Evolutionary conservation across 768 basidiomycete species (phyloP).

Genomic region (Xanthoconium purpureum): DNA sequence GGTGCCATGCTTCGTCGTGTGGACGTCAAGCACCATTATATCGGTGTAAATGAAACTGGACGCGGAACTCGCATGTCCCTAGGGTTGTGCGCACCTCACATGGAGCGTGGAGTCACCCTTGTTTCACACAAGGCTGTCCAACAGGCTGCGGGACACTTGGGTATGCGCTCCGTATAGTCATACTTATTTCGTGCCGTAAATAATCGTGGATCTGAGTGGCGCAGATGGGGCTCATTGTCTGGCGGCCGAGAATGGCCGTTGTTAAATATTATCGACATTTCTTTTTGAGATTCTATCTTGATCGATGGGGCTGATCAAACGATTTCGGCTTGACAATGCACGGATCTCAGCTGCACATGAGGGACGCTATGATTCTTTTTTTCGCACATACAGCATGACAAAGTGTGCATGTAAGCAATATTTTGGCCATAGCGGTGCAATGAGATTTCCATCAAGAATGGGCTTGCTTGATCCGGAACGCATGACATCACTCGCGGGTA

Average conservation of each 20-base stretch:
- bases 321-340: not conserved
- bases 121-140: too few species aligned
- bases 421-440: not conserved
- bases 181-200: too few species aligned
- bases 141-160: too few species aligned
- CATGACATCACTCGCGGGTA: too few species aligned
- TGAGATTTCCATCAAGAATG: not conserved
- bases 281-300: not conserved
- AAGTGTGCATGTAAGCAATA: not conserved
- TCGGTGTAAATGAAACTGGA: too few species aligned
- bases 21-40: not conserved
- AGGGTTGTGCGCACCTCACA: too few species aligned
- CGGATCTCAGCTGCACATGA: not conserved
- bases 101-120: too few species aligned
- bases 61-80: too few species aligned
- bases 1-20: not conserved
- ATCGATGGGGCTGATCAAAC: not conserved
- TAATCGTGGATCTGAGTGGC: too few species aligned
- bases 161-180: too few species aligned
- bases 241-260: not conserved
- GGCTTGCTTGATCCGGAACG: not conserved
- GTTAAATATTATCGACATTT: not conserved
- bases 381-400: not conserved
- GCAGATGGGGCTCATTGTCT: not conserved
- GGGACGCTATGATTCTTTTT: not conserved